phyloP scores from a whole-genome alignment of 495 filamentous ascomycete genomes.

The Thermothielavioides terrestris region DNA sequence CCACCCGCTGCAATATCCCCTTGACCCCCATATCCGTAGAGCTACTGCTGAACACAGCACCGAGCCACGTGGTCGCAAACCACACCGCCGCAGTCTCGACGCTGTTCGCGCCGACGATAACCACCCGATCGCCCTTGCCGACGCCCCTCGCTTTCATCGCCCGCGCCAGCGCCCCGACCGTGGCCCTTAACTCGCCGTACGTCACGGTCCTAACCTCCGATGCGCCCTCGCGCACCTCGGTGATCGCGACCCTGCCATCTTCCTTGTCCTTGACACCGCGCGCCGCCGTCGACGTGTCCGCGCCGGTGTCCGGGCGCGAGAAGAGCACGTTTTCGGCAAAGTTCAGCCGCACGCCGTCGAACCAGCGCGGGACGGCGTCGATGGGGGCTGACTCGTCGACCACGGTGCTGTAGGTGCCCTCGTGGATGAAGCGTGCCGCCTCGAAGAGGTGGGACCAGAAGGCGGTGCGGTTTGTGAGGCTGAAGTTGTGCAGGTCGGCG shows the following conservation, averaged over 20 bases:
- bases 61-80: slow-evolving; percentile 54
- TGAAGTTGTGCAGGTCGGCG: slow-evolving; percentile 10
- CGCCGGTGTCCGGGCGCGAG: slow-evolving; percentile 27
- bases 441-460: slow-evolving; percentile 63
- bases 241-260: slow-evolving; percentile 57
- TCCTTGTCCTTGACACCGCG: slow-evolving; percentile 51
- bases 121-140: slow-evolving; percentile 59
- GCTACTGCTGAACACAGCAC: slow-evolving; percentile 60
- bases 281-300: slow-evolving; percentile 14
- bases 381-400: slow-evolving; percentile 61
- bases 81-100: slow-evolving; percentile 62
- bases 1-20: slow-evolving; percentile 63
- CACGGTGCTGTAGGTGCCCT: slow-evolving; percentile 48
- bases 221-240: slow-evolving; percentile 63
- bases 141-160: slow-evolving; percentile 59
- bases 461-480: slow-evolving; percentile 29
- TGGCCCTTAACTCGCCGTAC: slow-evolving; percentile 52
- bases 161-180: slow-evolving; percentile 47
- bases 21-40: slow-evolving; percentile 75
- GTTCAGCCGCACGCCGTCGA: slow-evolving; percentile 54
- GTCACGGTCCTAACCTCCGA: slow-evolving; percentile 48
- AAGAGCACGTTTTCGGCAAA: slow-evolving; percentile 58
- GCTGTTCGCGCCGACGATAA: slow-evolving; percentile 62
- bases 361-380: slow-evolving; percentile 60
- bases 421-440: slow-evolving; percentile 49